Evolutionary conservation across 1,284 basidiomycete genomes (phyloP), one percentile per base, ranked within the genome.

Genomic region (Microbotryum lychnidis-dioicae): DNA sequence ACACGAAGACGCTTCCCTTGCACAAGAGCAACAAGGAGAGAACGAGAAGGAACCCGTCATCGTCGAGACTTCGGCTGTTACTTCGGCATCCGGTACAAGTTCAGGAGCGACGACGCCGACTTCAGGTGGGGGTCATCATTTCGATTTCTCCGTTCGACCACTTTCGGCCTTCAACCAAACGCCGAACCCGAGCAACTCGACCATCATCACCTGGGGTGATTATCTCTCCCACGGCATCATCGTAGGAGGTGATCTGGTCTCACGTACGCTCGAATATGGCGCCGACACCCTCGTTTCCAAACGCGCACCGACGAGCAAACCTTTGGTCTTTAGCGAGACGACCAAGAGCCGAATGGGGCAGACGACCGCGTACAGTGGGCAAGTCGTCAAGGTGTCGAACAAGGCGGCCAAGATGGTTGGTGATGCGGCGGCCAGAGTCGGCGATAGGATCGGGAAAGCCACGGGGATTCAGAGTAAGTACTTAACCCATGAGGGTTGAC

Each of bases 361-460:
- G 37, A 42, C 37, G 37, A 42, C 10, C 4, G 14, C 37, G 37
- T 42, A 42, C 37, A 42, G 37, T 42, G 37, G 37, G 12, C 33
- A 50, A 21, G 66, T 63, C 12, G 58, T 59, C 18, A 50, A 63
- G 18, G 61, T 69, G 20, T 62, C 66, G 23, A 60, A 67, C 31
- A 70, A 72, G 51, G 73, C 75, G 20, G 67, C 71, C 2, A 65
- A 65, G 6, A 70, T 72, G 2, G 72, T 76, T 33, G 68, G 73
- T 10, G 57, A 62, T 5, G 61, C 72, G 1, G 74, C 74, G 5
- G 67, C 66, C 20, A 64, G 65, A 45, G 45, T 76, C 7, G 75
- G 75, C 10, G 71, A 74, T 63, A 65, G 57, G 52, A 70, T 75
- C 47, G 74, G 74, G 4, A 69, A 72, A 54, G 65, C 69, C 44